Evolutionary conservation across 2,329 filamentous ascomycete genomes (phyloP).

Genomic region (Hypoxylon sp.): DNA sequence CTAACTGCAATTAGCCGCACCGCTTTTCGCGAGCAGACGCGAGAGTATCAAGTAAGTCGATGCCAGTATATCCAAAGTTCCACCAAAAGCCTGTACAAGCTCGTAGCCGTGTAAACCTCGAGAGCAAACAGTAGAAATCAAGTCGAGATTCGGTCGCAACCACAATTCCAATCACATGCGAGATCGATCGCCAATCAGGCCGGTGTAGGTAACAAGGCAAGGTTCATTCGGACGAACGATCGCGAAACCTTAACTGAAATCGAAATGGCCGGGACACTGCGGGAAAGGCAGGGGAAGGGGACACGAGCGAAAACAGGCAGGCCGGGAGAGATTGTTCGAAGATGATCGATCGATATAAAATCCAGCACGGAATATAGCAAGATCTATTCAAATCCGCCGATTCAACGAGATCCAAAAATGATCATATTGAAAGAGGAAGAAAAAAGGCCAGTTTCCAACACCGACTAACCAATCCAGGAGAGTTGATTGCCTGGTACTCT

Average conservation of each 20-base stretch:
- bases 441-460: slow-evolving; percentile 11
- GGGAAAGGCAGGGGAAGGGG: slow-evolving; percentile 13
- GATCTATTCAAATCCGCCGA: slow-evolving; percentile 22
- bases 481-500: slow-evolving; percentile 1
- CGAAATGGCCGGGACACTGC: slow-evolving; percentile 18
- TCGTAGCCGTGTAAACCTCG: slow-evolving; percentile 12
- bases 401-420: slow-evolving; percentile 23
- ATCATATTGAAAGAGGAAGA: slow-evolving; percentile 20
- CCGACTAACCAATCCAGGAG: slow-evolving; percentile 10
- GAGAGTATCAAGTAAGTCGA: slow-evolving; percentile 33
- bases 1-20: slow-evolving; percentile 45
- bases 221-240: slow-evolving; percentile 32
- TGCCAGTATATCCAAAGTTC: slow-evolving; percentile 40
- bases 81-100: slow-evolving; percentile 22
- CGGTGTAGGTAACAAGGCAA: slow-evolving; percentile 15
- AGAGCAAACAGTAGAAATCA: slow-evolving; percentile 18
- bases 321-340: slow-evolving; percentile 20
- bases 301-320: slow-evolving; percentile 11
- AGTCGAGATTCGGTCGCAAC: slow-evolving; percentile 21
- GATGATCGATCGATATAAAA: slow-evolving; percentile 12
- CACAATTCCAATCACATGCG: slow-evolving; percentile 35
- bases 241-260: slow-evolving; percentile 29
- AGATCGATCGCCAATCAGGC: slow-evolving; percentile 16
- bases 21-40: slow-evolving; percentile 31
- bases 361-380: neutral